Percentiles rank a stretch among this genome's conserved stretches.
phyloP scores from a whole-genome alignment of 352 stramenopile species.

The Pythium myriotylum region DNA sequence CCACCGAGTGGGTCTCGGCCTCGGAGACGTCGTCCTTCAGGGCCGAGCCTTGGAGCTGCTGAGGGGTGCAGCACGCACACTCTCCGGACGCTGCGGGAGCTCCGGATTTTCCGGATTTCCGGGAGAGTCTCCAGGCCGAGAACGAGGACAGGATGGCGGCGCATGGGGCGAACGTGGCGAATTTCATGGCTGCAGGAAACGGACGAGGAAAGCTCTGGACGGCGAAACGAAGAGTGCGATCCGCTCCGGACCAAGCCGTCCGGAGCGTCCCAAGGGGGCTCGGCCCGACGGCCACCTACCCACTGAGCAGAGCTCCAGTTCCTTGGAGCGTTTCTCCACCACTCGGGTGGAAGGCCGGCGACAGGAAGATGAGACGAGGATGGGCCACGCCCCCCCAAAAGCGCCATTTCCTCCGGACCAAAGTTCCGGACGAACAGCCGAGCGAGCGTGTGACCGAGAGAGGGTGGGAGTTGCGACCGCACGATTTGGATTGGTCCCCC shows the following conservation, averaged over 20 bases:
- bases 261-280: background rate
- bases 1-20: constrained; percentile 1
- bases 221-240: no score
- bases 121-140: constrained; percentile 9
- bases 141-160: constrained; percentile 11
- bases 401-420: no score
- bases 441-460: no score
- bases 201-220: background rate
- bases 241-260: no score
- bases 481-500: no score
- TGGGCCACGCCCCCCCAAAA: no score
- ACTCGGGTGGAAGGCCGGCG: background rate
- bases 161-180: background rate
- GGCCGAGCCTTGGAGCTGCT: no score
- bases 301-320: background rate
- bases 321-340: background rate
- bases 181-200: constrained; percentile 9
- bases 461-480: no score
- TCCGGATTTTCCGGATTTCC: no score
- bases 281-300: background rate
- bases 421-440: no score
- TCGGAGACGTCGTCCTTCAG: constrained; percentile 5
- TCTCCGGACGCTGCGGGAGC: background rate
- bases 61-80: background rate
- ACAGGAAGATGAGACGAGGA: background rate